phyloP scores from a whole-genome alignment of 345 rosid species.

The rapeseed (Brassica napus) region Da-Ae NC_063449.1:42434501-42435000 shows the following conservation, averaged over 20 bases:
- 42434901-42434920: neutral
- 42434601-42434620: conserved; percentile 28
- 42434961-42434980: conserved; percentile 18
- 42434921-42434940: neutral
- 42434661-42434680: conserved; percentile 34
- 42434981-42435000: conserved; percentile 2
- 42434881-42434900: neutral
- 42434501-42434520: neutral
- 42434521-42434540: conserved; percentile 8
- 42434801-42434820: conserved; percentile 3
- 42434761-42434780: conserved; percentile 34
- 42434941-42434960: conserved; percentile 19
- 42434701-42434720: conserved; percentile 34
- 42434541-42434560: conserved; percentile 34
- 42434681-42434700: conserved; percentile 37
- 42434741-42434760: conserved; percentile 27
- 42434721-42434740: conserved; percentile 18
- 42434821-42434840: neutral
- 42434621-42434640: conserved; percentile 28
- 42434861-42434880: conserved; percentile 7
- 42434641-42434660: conserved; percentile 19
- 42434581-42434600: conserved; percentile 24
- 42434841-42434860: neutral
- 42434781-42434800: conserved; percentile 18
- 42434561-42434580: conserved; percentile 18